Conservation (phyloP, 805 yeast genomes). For the Starmerella ratchasimensis region DNA sequence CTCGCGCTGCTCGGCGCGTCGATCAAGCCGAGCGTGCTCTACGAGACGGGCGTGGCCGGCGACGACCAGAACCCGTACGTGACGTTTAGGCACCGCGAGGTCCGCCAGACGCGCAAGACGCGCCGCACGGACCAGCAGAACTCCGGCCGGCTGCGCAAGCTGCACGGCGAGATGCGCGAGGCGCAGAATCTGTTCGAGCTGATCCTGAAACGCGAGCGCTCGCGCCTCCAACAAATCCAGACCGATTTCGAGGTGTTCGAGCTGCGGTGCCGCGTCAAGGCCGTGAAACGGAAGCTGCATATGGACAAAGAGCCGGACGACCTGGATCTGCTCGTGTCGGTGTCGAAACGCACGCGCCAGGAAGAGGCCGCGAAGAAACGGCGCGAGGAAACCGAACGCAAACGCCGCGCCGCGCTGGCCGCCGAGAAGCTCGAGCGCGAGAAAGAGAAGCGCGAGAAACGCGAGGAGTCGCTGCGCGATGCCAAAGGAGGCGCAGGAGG, state of each 20-base stretch:
- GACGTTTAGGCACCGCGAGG: constrained; percentile 89
- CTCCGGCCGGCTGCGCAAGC: constrained; percentile 61
- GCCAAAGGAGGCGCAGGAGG: constrained; percentile 22
- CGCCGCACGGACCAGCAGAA: constrained; percentile 87
- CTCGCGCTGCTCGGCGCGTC: constrained; percentile 54
- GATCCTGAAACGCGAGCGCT: constrained; percentile 62
- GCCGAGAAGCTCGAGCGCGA: constrained; percentile 17
- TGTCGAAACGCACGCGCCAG: constrained; percentile 43
- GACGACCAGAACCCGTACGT: constrained; percentile 76
- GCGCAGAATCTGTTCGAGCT: constrained; percentile 56
- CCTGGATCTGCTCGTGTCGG: constrained; percentile 68
- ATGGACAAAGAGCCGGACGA: constrained; percentile 46
- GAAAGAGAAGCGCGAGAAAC: constrained; percentile 15
- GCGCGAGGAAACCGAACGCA: constrained; percentile 16
- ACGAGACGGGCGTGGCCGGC: constrained; percentile 76
- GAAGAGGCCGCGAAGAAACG: constrained; percentile 17
- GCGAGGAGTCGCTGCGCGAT: constrained; percentile 8
- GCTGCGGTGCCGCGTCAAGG: constrained; percentile 56
- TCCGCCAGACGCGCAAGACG: constrained; percentile 89
- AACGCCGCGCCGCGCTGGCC: constrained; percentile 13
- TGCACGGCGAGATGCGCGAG: constrained; percentile 62
- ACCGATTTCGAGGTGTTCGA: constrained; percentile 57
- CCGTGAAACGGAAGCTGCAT: constrained; percentile 58
- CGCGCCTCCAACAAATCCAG: constrained; percentile 46
- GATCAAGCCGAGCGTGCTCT: constrained; percentile 61